phyloP scores from a whole-genome alignment of 2,329 filamentous ascomycete genomes.

The Fusarium brachygibbosum region DNA sequence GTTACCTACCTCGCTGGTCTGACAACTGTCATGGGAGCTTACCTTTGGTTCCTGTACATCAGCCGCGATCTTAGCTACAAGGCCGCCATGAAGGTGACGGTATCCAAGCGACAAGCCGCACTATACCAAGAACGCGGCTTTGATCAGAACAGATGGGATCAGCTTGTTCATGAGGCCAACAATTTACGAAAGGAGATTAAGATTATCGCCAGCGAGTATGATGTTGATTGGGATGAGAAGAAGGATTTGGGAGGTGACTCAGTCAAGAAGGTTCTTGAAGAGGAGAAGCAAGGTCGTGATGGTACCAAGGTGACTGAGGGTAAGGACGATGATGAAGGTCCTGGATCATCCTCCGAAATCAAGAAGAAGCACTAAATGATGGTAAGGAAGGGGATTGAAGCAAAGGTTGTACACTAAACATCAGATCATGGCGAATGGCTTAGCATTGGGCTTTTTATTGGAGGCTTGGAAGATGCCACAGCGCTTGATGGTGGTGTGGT shows the following conservation, averaged over 20 bases:
- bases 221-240: constrained; percentile 88
- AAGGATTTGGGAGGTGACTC: constrained; percentile 79
- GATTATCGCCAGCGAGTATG: constrained; percentile 85
- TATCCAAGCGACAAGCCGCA: constrained; percentile 80
- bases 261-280: constrained; percentile 68
- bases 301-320: constrained; percentile 55
- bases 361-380: constrained; percentile 41
- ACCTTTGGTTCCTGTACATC: constrained; percentile 94
- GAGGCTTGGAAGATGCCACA: constrained; percentile 14
- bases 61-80: constrained; percentile 91
- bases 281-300: constrained; percentile 61
- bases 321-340: constrained; percentile 54
- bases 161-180: constrained; percentile 84
- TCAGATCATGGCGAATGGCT: constrained; percentile 36
- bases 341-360: constrained; percentile 39
- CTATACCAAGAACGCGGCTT: constrained; percentile 84
- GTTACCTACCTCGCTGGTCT: constrained; percentile 92
- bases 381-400: not conserved
- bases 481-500: constrained; percentile 12
- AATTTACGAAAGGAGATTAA: constrained; percentile 82
- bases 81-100: constrained; percentile 87
- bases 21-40: constrained; percentile 87
- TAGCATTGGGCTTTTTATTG: constrained; percentile 1
- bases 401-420: constrained; percentile 15
- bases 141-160: constrained; percentile 82